Evolutionary conservation across 2,329 filamentous ascomycete species (phyloP), one percentile per base, ranked within the genome.

Genomic region (Colletotrichum sp.): DNA sequence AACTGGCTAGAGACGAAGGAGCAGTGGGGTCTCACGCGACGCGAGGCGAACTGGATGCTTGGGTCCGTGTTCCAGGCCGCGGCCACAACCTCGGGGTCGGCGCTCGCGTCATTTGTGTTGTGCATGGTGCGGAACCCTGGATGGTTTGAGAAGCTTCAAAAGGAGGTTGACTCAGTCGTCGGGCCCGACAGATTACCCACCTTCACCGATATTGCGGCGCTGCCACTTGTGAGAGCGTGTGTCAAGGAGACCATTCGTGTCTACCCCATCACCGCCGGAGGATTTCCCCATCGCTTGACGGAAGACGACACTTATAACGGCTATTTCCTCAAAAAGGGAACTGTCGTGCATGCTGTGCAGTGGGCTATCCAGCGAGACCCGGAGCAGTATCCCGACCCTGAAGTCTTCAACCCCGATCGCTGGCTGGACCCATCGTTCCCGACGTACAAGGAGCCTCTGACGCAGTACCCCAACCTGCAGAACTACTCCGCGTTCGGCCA

Each of bases 241-340:
- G 82, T 87, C 70, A 85, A 79, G 71, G 83, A 91, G 80, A 84
- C 85, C 1, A 82, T 90, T 22, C 84, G 90, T 13, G 91, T 88
- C 87, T 84, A 89, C 62, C 88, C 89, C 24, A 89, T 90, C 34
- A 59, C 48, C 8, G 57, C 65, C 4, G 15, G 77, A 82, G 87
- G 87, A 6, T 89, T 91, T 8, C 88, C 89, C 0, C 89, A 91
- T 75, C 87, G 88, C 0, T 81, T 86, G 8, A 88, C 88, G 68
- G 84, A 86, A 62, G 89, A 90, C 70, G 89, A 90, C 75, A 84
- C 89, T 28, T 90, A 90, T 72, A 81, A 87, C 3, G 89, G 89
- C 1, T 90, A 88, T 77, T 86, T 88, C 79, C 88, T 91, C 34
- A 86, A 86, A 1, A 87, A 86, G 63, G 89, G 89, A 5, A 86